Conservation (phyloP, 352 stramenopile species). For the Globisporangium polare region DNA sequence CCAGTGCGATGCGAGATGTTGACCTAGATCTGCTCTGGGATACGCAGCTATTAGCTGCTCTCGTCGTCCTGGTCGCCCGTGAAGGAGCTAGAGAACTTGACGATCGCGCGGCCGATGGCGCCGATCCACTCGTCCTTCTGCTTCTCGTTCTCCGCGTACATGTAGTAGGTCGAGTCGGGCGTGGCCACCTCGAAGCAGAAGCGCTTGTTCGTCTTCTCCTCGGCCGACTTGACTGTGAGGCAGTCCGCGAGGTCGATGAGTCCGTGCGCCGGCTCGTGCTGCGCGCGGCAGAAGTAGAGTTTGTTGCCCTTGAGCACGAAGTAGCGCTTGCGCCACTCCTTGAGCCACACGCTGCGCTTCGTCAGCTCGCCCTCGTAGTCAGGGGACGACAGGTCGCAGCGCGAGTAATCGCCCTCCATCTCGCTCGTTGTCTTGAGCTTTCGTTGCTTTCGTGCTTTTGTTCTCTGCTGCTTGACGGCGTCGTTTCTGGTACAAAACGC, state of each 20-base stretch:
- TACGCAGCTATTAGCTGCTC: constrained; percentile 13
- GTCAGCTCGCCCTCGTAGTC: constrained; percentile 88
- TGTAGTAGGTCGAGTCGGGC: constrained; percentile 88
- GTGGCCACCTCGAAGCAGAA: constrained; percentile 90
- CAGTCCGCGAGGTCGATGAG: constrained; percentile 89
- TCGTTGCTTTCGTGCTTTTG: neutral
- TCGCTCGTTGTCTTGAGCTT: neutral
- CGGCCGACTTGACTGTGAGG: constrained; percentile 87
- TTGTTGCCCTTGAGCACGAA: constrained; percentile 92
- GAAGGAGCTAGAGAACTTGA: constrained; percentile 97
- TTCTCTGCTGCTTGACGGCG: neutral
- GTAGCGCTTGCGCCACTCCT: constrained; percentile 89
- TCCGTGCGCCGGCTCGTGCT: constrained; percentile 77
- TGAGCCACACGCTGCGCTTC: constrained; percentile 91
- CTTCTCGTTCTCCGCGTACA: constrained; percentile 90
- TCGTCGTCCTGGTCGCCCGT: constrained; percentile 88
- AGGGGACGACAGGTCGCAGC: constrained; percentile 70
- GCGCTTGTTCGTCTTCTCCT: constrained; percentile 91
- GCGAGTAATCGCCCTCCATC: constrained; percentile 77
- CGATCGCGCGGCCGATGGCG: constrained; percentile 95
- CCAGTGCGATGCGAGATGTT: no score
- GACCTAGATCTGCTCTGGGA: neutral
- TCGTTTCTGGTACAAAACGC: neutral
- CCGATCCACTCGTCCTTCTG: constrained; percentile 94
- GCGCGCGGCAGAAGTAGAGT: constrained; percentile 82